Conservation (phyloP, 805 yeast genomes). For the Candida andamanensis region DNA sequence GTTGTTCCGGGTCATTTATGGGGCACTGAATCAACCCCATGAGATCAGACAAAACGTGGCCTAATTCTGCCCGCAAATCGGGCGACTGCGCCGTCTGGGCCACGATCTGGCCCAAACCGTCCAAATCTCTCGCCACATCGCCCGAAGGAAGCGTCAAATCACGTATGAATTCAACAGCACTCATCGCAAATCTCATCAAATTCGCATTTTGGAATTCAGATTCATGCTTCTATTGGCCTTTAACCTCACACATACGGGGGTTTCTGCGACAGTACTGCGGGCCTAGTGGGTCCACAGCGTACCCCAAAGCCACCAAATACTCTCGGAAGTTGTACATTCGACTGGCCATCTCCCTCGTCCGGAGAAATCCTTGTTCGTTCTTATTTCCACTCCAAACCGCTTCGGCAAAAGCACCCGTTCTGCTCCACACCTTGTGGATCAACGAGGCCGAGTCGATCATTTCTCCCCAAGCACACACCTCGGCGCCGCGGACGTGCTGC, state of each 20-base stretch:
- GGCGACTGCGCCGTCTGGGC: slow-evolving; percentile 1
- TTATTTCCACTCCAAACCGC: slow-evolving; percentile 37
- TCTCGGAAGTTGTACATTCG: slow-evolving; percentile 35
- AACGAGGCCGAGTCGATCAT: slow-evolving; percentile 28
- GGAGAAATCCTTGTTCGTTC: slow-evolving; percentile 8
- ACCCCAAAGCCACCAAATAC: slow-evolving; percentile 30
- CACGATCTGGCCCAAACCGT: slow-evolving; percentile 3
- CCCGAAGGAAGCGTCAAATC: slow-evolving; percentile 1
- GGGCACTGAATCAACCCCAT: neutral
- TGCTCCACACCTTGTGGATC: slow-evolving; percentile 34
- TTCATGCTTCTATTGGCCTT: too few species aligned
- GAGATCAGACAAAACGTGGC: slow-evolving; percentile 5
- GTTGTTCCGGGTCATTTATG: slow-evolving; percentile 1
- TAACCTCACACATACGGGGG: slow-evolving; percentile 5
- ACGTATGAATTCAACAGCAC: slow-evolving; percentile 17
- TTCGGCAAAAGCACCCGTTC: slow-evolving; percentile 39
- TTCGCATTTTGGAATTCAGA: neutral
- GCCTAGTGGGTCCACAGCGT: slow-evolving; percentile 27
- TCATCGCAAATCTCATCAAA: slow-evolving; percentile 25
- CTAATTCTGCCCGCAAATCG: slow-evolving; percentile 1
- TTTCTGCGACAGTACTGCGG: slow-evolving; percentile 27
- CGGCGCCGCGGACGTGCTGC: slow-evolving; percentile 33
- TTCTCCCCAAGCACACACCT: slow-evolving; percentile 36
- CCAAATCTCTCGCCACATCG: slow-evolving; percentile 5
- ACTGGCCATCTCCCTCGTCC: slow-evolving; percentile 17